phyloP scores from a whole-genome alignment of 192 early-diverging fungal species.

The Coemansia javaensis region DNA sequence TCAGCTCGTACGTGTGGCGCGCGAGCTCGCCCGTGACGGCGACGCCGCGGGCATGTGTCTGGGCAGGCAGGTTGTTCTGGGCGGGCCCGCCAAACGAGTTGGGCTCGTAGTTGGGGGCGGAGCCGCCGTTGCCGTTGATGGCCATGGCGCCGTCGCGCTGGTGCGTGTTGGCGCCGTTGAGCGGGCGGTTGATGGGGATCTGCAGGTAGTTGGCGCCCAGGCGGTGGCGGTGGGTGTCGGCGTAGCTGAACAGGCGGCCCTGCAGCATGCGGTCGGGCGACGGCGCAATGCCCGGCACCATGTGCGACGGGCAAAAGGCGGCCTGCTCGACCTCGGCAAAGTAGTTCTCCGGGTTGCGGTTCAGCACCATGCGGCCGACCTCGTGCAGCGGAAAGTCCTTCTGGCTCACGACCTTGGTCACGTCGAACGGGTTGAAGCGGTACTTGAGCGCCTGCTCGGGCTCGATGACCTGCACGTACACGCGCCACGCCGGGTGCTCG shows the following conservation, averaged over 20 bases:
- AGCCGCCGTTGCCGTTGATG: conserved; percentile 57
- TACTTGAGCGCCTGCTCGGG: conserved; percentile 65
- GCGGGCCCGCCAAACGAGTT: conserved; percentile 58
- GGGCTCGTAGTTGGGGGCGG: conserved; percentile 68
- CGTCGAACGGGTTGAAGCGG: conserved; percentile 74
- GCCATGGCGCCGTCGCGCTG: conserved; percentile 74
- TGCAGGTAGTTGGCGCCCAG: conserved; percentile 75
- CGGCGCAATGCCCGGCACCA: conserved; percentile 78
- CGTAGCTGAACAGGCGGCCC: conserved; percentile 79
- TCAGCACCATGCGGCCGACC: conserved; percentile 71
- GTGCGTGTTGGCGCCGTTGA: conserved; percentile 58
- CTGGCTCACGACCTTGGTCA: conserved; percentile 80
- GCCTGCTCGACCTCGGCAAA: conserved; percentile 82
- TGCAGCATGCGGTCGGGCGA: conserved; percentile 79
- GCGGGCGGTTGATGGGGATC: conserved; percentile 78
- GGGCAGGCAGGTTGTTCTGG: conserved; percentile 55
- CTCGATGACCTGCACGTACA: conserved; percentile 71
- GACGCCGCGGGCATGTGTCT: conserved; percentile 51
- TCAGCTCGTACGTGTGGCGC: conserved; percentile 55
- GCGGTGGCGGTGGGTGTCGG: conserved; percentile 82
- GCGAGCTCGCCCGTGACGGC: conserved; percentile 52
- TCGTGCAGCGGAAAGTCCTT: conserved; percentile 71
- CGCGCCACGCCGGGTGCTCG: conserved; percentile 67
- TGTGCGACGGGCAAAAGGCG: conserved; percentile 71
- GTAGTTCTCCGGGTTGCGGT: conserved; percentile 82